Percentiles rank a stretch among this genome's conserved stretches.
These are phyloP conservation scores for Candida sonorensis DNA, from an alignment of 805 yeast species.

Conservation along the genomic window DNA sequence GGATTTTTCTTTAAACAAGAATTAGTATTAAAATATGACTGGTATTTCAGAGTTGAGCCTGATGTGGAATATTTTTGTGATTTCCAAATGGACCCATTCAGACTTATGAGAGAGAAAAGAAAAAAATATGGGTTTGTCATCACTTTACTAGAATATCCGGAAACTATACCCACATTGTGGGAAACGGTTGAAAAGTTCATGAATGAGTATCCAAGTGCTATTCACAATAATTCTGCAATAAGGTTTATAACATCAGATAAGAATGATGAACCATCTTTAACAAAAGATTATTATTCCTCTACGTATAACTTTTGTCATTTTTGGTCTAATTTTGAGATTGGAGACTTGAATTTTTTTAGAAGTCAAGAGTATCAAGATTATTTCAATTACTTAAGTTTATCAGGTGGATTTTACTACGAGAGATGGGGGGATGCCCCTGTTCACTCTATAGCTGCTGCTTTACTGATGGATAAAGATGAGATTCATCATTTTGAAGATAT, in stretches of 20 bases:
- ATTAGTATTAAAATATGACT: conserved; percentile 65
- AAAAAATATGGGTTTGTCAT: conserved; percentile 88
- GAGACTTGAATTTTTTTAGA: conserved; percentile 62
- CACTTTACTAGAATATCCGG: conserved; percentile 71
- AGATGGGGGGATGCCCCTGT: conserved; percentile 97
- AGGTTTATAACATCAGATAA: conserved; percentile 52
- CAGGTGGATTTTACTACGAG: conserved; percentile 79
- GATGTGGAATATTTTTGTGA: conserved; percentile 86
- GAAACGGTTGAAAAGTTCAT: conserved; percentile 60
- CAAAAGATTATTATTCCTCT: too few relatives aligned
- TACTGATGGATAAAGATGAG: conserved; percentile 52
- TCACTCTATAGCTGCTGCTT: conserved; percentile 62
- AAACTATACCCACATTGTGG: conserved; percentile 86
- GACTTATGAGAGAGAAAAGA: conserved; percentile 63
- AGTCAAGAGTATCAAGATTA: conserved; percentile 53
- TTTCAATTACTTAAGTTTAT: conserved; percentile 56
- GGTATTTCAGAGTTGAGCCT: conserved; percentile 95
- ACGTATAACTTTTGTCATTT: conserved; percentile 76
- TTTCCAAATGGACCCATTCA: conserved; percentile 81
- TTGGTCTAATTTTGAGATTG: conserved; percentile 85
- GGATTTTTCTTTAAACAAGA: conserved; percentile 85
- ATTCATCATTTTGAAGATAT: conserved; percentile 75
- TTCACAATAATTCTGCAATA: conserved; percentile 59
- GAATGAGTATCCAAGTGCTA: conserved; percentile 47
- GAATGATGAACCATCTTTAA: too few relatives aligned